Base-by-base conservation (phyloP, 495 filamentous ascomycete genomes). In the Apiosordaria backusii region DNA sequence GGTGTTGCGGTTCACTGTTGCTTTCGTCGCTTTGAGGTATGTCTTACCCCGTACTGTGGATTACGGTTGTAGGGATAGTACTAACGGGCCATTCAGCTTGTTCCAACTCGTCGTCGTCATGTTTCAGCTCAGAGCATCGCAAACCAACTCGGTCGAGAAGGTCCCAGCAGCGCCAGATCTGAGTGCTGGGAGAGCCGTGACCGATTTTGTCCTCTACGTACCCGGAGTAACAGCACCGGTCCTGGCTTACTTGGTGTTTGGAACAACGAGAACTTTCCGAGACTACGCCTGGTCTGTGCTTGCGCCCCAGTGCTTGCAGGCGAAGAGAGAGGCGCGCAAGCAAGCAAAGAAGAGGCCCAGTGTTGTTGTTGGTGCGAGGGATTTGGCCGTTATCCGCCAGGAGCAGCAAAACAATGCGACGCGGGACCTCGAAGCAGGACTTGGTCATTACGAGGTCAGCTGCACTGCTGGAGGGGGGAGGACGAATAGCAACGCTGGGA, bases 81-180 rank as follows among this genome's bases (percentile, higher is more conserved):
- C 35, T 45, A 13, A 45, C 35, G 16, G 35, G 16, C 35, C 10
- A 13, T 15, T 7, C 35, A 75, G 67, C 10, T 65, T 71, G 6
- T 84, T 83, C 61, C 76, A 83, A 60, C 63, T 80, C 21, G 71
- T 80, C 23, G 78, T 80, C 19, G 70, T 83, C 57, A 65, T 78
- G 9, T 80, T 76, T 50, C 77, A 81, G 65, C 59, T 82, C 6
- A 67, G 76, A 19, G 78, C 81, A 60, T 61, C 74, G 2, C 66
- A 65, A 3, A 76, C 70, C 61, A 79, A 81, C 67, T 73, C 65
- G 1, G 62, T 54, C 0, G 74, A 75, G 24, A 74, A 75, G 50
- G 64, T 80, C 21, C 73, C 74, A 0, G 70, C 70, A 1, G 23
- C 72, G 1, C 76, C 81, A 0, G 69, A 84, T 52, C 65, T 80